Evolutionary conservation across 768 basidiomycete species (phyloP).

Genomic region (Psilocybe cyanescens): DNA sequence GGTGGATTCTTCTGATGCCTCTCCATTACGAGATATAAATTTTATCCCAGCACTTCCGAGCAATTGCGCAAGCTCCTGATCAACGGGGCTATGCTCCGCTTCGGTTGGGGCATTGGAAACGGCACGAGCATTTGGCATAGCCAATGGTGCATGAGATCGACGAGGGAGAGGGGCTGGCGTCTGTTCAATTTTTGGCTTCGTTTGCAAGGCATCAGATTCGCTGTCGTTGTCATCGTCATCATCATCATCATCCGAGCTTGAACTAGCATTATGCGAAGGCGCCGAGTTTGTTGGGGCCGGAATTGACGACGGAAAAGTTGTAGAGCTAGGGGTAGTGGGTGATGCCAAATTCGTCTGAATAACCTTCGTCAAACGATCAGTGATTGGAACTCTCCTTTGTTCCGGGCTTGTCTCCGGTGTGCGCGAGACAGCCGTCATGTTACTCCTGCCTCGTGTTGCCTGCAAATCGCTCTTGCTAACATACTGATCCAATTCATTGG

Average conservation of each 20-base stretch:
- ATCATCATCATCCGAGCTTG: neutral
- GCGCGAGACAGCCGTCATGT: neutral
- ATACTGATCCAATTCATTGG: slow-evolving; percentile 23
- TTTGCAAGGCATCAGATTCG: neutral
- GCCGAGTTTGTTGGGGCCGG: neutral
- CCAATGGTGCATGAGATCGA: slow-evolving; percentile 2
- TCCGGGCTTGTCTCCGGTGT: slow-evolving; percentile 25
- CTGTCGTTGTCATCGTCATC: neutral
- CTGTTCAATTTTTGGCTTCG: neutral
- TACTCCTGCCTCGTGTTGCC: neutral
- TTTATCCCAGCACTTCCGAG: slow-evolving; percentile 42
- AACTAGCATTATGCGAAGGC: neutral
- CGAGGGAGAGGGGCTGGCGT: neutral
- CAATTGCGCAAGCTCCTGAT: slow-evolving; percentile 43
- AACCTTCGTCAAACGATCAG: slow-evolving; percentile 45
- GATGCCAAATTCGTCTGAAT: slow-evolving; percentile 30
- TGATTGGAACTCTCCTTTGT: slow-evolving; percentile 39
- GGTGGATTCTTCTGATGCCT: slow-evolving; percentile 30
- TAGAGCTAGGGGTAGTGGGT: slow-evolving; percentile 2
- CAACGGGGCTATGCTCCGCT: slow-evolving; percentile 35
- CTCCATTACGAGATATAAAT: slow-evolving; percentile 42
- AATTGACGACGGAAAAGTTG: neutral
- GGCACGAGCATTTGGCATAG: slow-evolving; percentile 3
- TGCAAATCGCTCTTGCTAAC: slow-evolving; percentile 8
- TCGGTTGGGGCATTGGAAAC: slow-evolving; percentile 8